Base-by-base conservation (phyloP, 2,329 filamentous ascomycete genomes). In the Elsinoe australis region DNA sequence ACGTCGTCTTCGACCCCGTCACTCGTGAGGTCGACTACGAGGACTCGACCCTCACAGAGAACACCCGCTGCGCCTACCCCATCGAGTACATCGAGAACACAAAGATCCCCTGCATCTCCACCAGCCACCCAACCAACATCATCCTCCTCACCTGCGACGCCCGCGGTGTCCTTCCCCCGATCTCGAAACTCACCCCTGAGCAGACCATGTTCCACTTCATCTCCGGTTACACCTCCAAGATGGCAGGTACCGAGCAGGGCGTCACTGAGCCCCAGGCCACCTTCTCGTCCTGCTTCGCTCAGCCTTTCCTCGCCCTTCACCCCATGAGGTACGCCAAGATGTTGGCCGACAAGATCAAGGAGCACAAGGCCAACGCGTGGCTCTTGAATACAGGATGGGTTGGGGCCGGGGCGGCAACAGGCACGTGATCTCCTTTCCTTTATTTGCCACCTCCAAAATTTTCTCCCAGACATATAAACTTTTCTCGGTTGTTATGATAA, bases 141-240 rank as follows among this genome's bases (percentile, higher is more conserved):
- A 86, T 98, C 65, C 84, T 98, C 59, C 82, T 98, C 60, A 98
- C 92, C 54, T 98, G 92, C 74, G 92, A 98, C 63, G 92, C 92
- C 52, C 87, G 92, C 58, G 92, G 92, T 75, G 92, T 98, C 42
- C 82, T 98, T 49, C 92, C 92, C 50, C 92, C 92, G 41, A 96
- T 98, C 72, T 95, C 88, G 62, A 96, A 96, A 78, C 84, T 98
- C 66, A 82, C 85, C 75, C 80, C 84, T 56, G 81, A 87, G 62
- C 92, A 96, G 75, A 95, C 88, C 69, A 96, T 98, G 90, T 98
- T 96, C 83, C 92, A 98, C 79, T 98, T 98, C 82, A 98, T 98
- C 72, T 94, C 87, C 14, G 92, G 92, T 60, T 98, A 98, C 79
- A 98, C 92, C 55, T 96, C 90, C 65, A 98, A 98, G 83, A 98